Evolutionary conservation across 306 rosid species (phyloP).

Genomic region (Carpinus viminea): DNA sequence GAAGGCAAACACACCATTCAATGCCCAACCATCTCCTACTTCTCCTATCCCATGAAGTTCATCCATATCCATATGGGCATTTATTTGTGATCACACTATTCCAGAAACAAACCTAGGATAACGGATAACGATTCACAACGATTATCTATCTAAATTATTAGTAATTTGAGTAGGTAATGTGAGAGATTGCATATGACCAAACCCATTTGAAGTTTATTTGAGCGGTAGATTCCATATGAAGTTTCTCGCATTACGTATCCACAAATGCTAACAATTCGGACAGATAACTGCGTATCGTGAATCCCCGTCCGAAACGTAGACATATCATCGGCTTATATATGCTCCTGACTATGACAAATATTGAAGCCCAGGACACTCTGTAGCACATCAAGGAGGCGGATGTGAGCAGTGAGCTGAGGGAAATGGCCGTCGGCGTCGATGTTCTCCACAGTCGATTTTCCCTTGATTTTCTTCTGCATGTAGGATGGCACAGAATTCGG

Average conservation of each 20-base stretch:
- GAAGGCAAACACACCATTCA: not conserved
- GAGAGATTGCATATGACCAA: too few species aligned
- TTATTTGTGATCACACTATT: not conserved
- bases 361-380: conserved; percentile 49
- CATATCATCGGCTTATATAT: too few species aligned
- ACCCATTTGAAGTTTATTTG: too few species aligned
- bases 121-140: too few species aligned
- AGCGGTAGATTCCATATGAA: too few species aligned
- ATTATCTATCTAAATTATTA: too few species aligned
- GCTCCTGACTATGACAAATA: not conserved
- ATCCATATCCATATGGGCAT: not conserved
- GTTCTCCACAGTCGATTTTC: conserved; percentile 50
- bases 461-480: conserved; percentile 74
- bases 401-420: conserved; percentile 79
- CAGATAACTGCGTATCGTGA: too few species aligned
- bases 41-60: not conserved
- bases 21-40: not conserved
- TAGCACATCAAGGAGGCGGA: conserved; percentile 62
- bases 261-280: too few species aligned
- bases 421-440: conserved; percentile 60
- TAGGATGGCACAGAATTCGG: conserved; percentile 60
- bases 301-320: too few species aligned
- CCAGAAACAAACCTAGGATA: too few species aligned
- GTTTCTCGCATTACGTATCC: too few species aligned
- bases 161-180: too few species aligned